Conservation (phyloP, 768 basidiomycete genomes). For the Macrocybe gigantea region DNA sequence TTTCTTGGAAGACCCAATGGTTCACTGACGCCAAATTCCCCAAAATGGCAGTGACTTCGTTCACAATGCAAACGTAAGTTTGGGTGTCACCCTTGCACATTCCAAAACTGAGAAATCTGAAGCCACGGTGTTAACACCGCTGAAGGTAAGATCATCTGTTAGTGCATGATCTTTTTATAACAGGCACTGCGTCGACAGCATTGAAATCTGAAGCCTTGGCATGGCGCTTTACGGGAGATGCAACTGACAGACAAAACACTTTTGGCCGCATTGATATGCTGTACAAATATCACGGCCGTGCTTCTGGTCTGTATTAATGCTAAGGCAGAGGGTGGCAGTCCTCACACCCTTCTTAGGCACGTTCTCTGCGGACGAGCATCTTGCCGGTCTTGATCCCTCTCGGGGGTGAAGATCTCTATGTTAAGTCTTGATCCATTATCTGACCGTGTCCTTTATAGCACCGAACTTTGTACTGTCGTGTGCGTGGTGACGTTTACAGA, state of each 20-base stretch:
- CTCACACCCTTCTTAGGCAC: conserved; percentile 19
- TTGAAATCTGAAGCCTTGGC: conserved; percentile 37
- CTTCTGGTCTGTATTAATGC: conserved; percentile 18
- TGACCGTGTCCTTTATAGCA: conserved; percentile 12
- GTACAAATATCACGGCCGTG: conserved; percentile 33
- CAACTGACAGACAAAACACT: conserved; percentile 30
- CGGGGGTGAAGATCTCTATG: conserved; percentile 23
- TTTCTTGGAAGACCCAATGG: conserved; percentile 37
- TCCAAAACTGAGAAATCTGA: neutral
- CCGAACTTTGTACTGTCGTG: conserved; percentile 37
- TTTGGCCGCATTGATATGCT: conserved; percentile 32
- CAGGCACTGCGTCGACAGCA: conserved; percentile 13
- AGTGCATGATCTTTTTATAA: neutral
- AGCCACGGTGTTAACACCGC: conserved; percentile 38
- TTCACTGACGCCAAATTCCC: conserved; percentile 31
- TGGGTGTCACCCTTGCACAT: neutral
- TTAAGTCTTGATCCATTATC: neutral
- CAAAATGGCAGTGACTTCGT: conserved; percentile 19
- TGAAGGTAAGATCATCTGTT: conserved; percentile 17
- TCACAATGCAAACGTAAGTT: conserved; percentile 27
- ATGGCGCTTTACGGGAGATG: conserved; percentile 33
- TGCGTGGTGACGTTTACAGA: conserved; percentile 10
- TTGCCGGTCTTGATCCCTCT: conserved; percentile 34
- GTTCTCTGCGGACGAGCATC: conserved; percentile 36
- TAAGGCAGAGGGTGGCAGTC: neutral